phyloP scores from a whole-genome alignment of 129 eudicot species.

The Pulicaria dysenterica region DNA sequence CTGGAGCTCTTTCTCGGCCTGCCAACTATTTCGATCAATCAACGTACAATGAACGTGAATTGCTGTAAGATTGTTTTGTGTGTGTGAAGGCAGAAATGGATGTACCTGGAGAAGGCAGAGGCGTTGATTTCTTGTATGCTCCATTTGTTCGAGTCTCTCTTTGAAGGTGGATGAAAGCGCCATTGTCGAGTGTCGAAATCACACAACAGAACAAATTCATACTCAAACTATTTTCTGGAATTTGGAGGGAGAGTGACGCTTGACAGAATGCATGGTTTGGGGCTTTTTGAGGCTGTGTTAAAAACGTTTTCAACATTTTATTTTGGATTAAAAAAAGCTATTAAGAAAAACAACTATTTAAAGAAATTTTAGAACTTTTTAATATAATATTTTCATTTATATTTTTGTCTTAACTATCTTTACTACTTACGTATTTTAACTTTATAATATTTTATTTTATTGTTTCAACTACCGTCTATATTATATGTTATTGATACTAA shows the following conservation, averaged over 20 bases:
- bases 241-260: not conserved
- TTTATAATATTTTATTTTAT: too few species aligned
- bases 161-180: slow-evolving; percentile 59
- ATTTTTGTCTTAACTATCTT: too few species aligned
- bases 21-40: slow-evolving; percentile 4
- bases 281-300: too few species aligned
- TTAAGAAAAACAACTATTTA: too few species aligned
- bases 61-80: not conserved
- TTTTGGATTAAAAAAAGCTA: too few species aligned
- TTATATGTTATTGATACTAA: too few species aligned
- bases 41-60: not conserved
- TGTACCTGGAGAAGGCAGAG: slow-evolving; percentile 58
- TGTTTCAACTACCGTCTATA: too few species aligned
- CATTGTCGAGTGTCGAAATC: slow-evolving; percentile 44
- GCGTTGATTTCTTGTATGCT: slow-evolving; percentile 50
- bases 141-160: slow-evolving; percentile 58
- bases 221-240: not conserved
- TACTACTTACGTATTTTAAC: too few species aligned
- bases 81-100: not conserved
- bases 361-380: too few species aligned
- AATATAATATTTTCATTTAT: too few species aligned
- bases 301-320: too few species aligned
- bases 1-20: slow-evolving; percentile 61
- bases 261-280: not conserved
- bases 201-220: not conserved